Conservation (phyloP, 1,139 yeast genomes). For the Geotrichum restrictum region DNA sequence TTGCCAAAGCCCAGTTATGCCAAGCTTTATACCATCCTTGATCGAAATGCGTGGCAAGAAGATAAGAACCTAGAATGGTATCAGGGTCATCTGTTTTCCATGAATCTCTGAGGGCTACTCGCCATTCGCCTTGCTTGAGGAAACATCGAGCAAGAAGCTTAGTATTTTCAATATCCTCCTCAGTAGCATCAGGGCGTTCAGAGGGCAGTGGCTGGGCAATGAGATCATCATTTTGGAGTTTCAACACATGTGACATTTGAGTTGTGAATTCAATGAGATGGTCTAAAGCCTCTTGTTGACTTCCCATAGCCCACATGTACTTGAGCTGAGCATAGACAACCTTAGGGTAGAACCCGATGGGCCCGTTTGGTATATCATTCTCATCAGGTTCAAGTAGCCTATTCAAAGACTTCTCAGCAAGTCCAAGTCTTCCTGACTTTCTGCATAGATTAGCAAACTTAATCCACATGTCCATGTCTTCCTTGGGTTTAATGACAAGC, state of each 20-base stretch:
- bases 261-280: conserved; percentile 88
- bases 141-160: conserved; percentile 87
- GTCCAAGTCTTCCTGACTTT: conserved; percentile 83
- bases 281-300: conserved; percentile 76
- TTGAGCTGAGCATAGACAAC: conserved; percentile 96
- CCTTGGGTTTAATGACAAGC: conserved; percentile 90
- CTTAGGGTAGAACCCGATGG: conserved; percentile 51
- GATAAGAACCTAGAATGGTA: conserved; percentile 80
- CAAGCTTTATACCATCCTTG: conserved; percentile 95
- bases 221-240: conserved; percentile 50
- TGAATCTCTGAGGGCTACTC: conserved; percentile 67
- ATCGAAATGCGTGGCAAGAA: conserved; percentile 92
- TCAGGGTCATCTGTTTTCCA: conserved; percentile 80
- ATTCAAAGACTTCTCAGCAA: conserved; percentile 89
- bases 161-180: conserved; percentile 78
- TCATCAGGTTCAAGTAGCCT: conserved; percentile 59
- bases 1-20: conserved; percentile 99
- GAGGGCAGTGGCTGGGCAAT: conserved; percentile 82
- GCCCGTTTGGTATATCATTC: conserved; percentile 51
- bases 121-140: conserved; percentile 98
- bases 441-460: conserved; percentile 95
- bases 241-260: conserved; percentile 77
- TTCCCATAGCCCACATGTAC: conserved; percentile 95
- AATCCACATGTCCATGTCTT: conserved; percentile 98
- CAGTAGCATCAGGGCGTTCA: conserved; percentile 66